Base-by-base conservation (phyloP, 2,329 filamentous ascomycete species). In the Botrytis medusae region DNA sequence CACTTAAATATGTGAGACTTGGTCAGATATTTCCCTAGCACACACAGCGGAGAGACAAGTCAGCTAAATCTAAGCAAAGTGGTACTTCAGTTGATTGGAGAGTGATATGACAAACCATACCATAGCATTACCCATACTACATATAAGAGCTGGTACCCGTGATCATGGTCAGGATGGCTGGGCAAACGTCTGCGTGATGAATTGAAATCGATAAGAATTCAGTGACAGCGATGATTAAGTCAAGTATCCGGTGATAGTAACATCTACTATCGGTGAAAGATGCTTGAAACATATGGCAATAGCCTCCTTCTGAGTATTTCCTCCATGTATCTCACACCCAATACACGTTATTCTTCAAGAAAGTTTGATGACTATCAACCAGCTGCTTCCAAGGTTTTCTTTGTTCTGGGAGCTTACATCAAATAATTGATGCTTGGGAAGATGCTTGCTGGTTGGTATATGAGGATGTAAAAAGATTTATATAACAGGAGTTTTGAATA, bases 361-460 rank as follows among this genome's bases (percentile, higher is more conserved):
- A 40, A 6, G 0, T 40, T 7, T 16, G 0, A 61, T 2, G 22
- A 2, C 22, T 25, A n/a, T 37, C 14, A 1, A 34, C 14, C 2
- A 25, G 6, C 8, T 2, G 20, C 1, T 37, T 25, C 2, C 32
- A 25, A 10, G 34, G 2, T 5, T 25, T 0, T 25, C 16, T 7
- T 25, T 61, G 2, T 34, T 3, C 0, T 22, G 32, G 0, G 25
- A 34, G 20, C 2, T 0, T 4, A 12, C 4, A 32, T 37, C 4
- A n/a, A 44, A 2, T 62, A 8, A 1, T 8, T 37, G 1, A 37
- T 1, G 9, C 37, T 37, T 37, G 7, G 37, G 37, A 37, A 37
- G 37, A 37, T 9, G 4, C n/a, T 25, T 46, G 10, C 42, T 25
- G 0, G 10, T 48, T 6, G 6, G 2, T 34, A 22, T 1, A 25